Evolutionary conservation across 2,329 filamentous ascomycete species (phyloP).

Genomic region (Colletotrichum sp.): DNA sequence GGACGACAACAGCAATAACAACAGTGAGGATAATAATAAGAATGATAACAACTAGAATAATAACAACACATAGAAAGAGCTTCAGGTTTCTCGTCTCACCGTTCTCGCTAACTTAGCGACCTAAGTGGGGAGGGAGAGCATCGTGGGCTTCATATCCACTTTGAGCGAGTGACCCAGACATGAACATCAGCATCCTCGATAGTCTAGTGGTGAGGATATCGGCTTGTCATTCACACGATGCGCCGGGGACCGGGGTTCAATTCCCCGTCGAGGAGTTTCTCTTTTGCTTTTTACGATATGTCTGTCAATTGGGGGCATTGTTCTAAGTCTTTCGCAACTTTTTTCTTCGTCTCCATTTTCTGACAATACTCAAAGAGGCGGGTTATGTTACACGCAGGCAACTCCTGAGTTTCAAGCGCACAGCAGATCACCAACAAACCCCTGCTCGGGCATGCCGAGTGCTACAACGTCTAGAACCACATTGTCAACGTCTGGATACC

Average conservation of each 20-base stretch:
- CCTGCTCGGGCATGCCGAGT: neutral
- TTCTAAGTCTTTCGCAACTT: neutral
- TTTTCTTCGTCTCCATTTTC: neutral
- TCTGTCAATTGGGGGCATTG: neutral
- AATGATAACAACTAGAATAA: neutral
- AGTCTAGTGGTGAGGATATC: neutral
- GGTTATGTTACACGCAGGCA: neutral
- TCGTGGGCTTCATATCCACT: neutral
- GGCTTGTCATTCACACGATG: neutral
- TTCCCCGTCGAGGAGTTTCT: neutral
- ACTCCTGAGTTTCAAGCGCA: neutral
- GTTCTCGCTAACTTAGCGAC: neutral
- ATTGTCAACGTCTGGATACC: neutral
- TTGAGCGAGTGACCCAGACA: rapidly evolving
- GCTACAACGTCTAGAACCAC: neutral
- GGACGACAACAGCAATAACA: too few species aligned
- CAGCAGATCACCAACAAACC: neutral
- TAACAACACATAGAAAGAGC: neutral
- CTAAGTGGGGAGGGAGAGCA: neutral
- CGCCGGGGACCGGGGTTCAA: neutral
- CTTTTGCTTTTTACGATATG: neutral
- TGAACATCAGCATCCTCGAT: neutral
- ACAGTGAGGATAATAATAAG: too few species aligned
- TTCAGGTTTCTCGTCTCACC: neutral
- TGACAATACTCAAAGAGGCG: neutral